Evolutionary conservation across 192 early-diverging fungal genomes (phyloP), one percentile per base, ranked within the genome.

Genomic region (Phycomyces blakesleeanus): DNA sequence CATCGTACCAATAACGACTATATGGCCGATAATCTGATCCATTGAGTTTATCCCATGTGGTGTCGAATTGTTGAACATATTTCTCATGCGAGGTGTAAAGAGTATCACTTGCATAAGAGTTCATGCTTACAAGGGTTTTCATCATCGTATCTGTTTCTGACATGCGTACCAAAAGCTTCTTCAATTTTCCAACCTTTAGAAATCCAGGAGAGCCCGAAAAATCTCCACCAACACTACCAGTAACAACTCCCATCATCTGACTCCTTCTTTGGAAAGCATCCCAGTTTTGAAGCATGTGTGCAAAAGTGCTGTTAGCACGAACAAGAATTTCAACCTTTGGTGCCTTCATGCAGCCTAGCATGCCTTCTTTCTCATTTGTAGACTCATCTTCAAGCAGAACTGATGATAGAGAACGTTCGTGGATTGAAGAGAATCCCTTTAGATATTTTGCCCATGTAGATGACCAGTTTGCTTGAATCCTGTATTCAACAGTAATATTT

Each of bases 401-500:
- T 47, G 44, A n/a, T 3, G 25, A 12, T 16, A 57, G 9, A 37
- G 29, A 57, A 10, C 39, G 0, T 20, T 57, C 56, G 4, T 57
- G 56, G 20, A 38, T 38, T 21, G 34, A 22, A 41, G 56, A 39
- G 20, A 41, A 11, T 3, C n/a, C 34, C 8, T 29, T 26, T 21
- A 57, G 56, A 29, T 57, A 57, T 37, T 57, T 27, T 38, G 29
- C 6, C 29, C 27, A 57, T 22, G 56, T 11, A 5, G 61, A 55
- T 0, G 63, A 57, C 57, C 78, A 75, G 14, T 63, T 64, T 14
- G 79, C 81, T 52, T 77, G 83, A 40, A 90, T 84, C 57, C 81
- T 77, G 72, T 93, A 93, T 49, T 90, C 82, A 14, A 93, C 76
- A 0, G 82, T 89, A 41, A 93, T 80, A 64, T 89, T 87, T 9